Evolutionary conservation across 2,329 filamentous ascomycete genomes (phyloP).

Genomic region (Rhynchosporium agropyri): DNA sequence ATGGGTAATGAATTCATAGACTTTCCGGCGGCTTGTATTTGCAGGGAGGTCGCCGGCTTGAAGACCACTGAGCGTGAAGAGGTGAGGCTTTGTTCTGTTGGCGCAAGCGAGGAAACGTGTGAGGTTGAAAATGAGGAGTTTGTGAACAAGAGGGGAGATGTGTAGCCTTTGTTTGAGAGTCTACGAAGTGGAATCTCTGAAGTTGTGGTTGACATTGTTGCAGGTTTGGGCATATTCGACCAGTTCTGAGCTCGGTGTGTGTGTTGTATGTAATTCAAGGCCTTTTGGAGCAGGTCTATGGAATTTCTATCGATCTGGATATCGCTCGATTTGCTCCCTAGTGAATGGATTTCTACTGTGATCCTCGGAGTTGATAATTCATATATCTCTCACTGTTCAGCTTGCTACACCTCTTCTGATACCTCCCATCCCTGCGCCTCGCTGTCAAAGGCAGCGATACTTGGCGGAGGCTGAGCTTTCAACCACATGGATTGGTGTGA

Average conservation of each 20-base stretch:
- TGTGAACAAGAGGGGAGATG: slow-evolving; percentile 3
- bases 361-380: neutral
- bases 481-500: slow-evolving; percentile 17
- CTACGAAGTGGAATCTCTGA: slow-evolving; percentile 19
- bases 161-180: neutral
- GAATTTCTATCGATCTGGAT: neutral
- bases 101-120: slow-evolving; percentile 11
- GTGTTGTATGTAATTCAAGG: neutral
- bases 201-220: slow-evolving; percentile 3
- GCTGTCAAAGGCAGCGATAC: neutral
- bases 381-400: slow-evolving; percentile 12
- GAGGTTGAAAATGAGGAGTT: slow-evolving; percentile 1
- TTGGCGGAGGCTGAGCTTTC: slow-evolving; percentile 11
- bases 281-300: neutral
- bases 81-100: slow-evolving; percentile 16
- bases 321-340: neutral
- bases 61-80: slow-evolving; percentile 41
- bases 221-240: neutral
- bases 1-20: slow-evolving; percentile 48
- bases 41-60: slow-evolving; percentile 49
- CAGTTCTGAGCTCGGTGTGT: neutral
- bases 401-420: neutral
- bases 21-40: slow-evolving; percentile 53
- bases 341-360: neutral
- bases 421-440: slow-evolving; percentile 6